phyloP scores from a whole-genome alignment of 129 eudicot species.

The carrot (Daucus carota) region DH1_v3.0 NC_030382.2:51342001-51342500 shows the following conservation, averaged over 20 bases:
- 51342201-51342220: not conserved
- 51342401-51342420: not conserved
- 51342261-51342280: not conserved
- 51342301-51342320: not conserved
- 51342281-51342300: not conserved
- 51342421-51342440: not conserved
- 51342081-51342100: constrained; percentile 36
- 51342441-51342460: not conserved
- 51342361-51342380: not conserved
- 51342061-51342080: constrained; percentile 27
- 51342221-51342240: not conserved
- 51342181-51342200: not conserved
- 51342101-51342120: constrained; percentile 40
- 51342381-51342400: not conserved
- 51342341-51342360: not conserved
- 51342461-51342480: not conserved
- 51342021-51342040: not conserved
- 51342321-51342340: not conserved
- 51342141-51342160: constrained; percentile 31
- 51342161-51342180: not conserved
- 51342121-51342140: constrained; percentile 40
- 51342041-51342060: not conserved
- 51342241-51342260: not conserved
- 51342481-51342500: not conserved
- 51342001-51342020: not conserved